phyloP scores from a whole-genome alignment of 805 yeast species.

The Priceomyces medius region DNA sequence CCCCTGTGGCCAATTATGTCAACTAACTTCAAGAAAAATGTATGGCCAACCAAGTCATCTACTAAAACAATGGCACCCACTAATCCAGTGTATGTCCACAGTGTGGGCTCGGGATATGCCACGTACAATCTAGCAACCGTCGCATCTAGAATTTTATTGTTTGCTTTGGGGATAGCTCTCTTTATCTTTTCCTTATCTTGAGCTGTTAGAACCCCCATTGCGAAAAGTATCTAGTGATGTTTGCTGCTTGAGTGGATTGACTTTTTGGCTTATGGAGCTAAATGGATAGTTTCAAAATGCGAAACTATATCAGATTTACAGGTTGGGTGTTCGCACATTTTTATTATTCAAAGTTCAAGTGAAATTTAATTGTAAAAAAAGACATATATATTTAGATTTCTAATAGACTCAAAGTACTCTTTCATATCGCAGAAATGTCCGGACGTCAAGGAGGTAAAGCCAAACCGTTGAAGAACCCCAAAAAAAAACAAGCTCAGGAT shows the following conservation, averaged over 20 bases:
- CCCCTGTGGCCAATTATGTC: constrained; percentile 82
- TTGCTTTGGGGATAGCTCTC: constrained; percentile 81
- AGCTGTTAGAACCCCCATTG: constrained; percentile 40
- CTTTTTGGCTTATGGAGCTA: neutral
- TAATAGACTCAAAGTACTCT: too few species aligned
- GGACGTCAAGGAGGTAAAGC: constrained; percentile 98
- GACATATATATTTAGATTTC: too few species aligned
- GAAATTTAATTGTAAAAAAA: too few species aligned
- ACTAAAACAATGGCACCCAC: constrained; percentile 84
- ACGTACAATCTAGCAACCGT: constrained; percentile 87
- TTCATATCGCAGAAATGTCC: constrained; percentile 77
- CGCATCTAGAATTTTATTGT: constrained; percentile 86
- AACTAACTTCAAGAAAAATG: constrained; percentile 85
- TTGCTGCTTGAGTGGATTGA: neutral
- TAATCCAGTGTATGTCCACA: constrained; percentile 87
- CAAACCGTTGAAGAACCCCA: constrained; percentile 85
- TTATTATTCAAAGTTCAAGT: too few species aligned
- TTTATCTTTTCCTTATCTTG: constrained; percentile 86
- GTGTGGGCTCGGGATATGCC: constrained; percentile 78
- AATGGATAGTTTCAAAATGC: neutral
- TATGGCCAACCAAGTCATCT: constrained; percentile 92
- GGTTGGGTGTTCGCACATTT: too few species aligned
- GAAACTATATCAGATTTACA: neutral
- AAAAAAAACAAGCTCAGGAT: constrained; percentile 68
- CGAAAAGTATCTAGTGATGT: neutral